A percentile compares a stretch with the other conserved stretches of the same genome.
These are phyloP conservation scores for Cyclostephanos invisitatus DNA, from an alignment of 108 stramenopile genomes.

Conservation along the genomic window DNA sequence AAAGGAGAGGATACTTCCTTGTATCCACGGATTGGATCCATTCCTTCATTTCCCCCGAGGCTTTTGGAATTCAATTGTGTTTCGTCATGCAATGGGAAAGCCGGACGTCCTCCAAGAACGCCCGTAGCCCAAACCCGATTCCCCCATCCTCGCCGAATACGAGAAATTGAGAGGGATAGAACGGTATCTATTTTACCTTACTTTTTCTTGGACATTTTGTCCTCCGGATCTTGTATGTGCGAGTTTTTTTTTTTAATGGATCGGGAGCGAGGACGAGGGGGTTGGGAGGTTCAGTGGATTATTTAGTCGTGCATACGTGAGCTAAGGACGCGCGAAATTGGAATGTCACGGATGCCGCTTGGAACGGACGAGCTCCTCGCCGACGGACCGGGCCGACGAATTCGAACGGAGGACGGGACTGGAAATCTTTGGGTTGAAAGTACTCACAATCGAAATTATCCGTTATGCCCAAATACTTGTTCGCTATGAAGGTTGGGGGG, in stretches of 20 bases:
- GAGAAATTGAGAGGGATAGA: background rate
- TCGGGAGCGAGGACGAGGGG: background rate
- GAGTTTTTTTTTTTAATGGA: background rate
- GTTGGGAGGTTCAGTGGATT: no score
- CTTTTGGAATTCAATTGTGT: no score
- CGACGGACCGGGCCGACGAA: background rate
- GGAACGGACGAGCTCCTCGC: background rate
- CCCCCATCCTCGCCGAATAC: no score
- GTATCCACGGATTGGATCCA: no score
- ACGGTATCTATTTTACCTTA: no score
- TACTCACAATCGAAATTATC: constrained; percentile 73
- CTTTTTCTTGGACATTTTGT: constrained; percentile 12
- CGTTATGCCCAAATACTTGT: constrained; percentile 62
- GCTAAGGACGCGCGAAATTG: background rate
- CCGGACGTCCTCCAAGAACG: background rate
- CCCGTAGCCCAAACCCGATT: background rate
- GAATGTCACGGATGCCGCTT: background rate
- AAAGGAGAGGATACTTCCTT: no score
- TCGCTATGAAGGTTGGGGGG: constrained; percentile 27
- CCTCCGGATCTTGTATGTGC: constrained; percentile 12
- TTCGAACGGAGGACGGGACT: background rate
- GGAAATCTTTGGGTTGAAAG: background rate
- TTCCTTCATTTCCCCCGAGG: no score
- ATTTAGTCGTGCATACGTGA: background rate
- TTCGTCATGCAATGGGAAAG: no score